Evolutionary conservation across 2,329 filamentous ascomycete genomes (phyloP), one percentile per base, ranked within the genome.

Genomic region (Fusarium gaditjirri): DNA sequence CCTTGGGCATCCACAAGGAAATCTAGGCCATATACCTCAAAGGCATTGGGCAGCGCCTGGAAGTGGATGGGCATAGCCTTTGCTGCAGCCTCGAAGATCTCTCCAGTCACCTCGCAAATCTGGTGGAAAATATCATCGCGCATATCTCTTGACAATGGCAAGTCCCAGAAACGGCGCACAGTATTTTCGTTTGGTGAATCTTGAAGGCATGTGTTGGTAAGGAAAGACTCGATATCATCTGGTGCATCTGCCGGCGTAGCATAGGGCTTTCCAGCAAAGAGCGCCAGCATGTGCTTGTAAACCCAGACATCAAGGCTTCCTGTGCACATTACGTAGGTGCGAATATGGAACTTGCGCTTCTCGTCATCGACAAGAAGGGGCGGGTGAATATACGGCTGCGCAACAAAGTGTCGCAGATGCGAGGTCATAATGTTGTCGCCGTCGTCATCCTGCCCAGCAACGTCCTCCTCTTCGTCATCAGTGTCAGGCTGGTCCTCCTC

Each of bases 131-230:
- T 84, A n/a, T 82, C 75, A 9, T 81, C 79, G 77, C 92, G 94
- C 55, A 93, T 85, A 4, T 81, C 72, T 8, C 88, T 81, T 6
- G 79, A 52, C 35, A 84, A 70, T 29, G 79, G 68, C 35, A 98
- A 83, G 9, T 87, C 84, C 91, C 93, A 96, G 85, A 97, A 97
- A 1, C 88, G 84, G 12, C 87, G 87, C 14, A 97, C 94, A 19
- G 89, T 90, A 56, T 90, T 91, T 71, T 90, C 88, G 66, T 77
- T 75, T 23, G 78, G 88, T 77, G 64, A 87, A 59, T 88, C 87
- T 80, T 98, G 96, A 4, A 98, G 89, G 80, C 96, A 99, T 5
- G 96, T 98, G 81, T 99, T 99, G 47, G 96, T 99, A 6, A 99
- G 87, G 79, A 98, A 96, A 1, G 91, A 87, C 54, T 90, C 89